Evolutionary conservation across 164 flowering plant species (phyloP).

Genomic region (Cinnamomum chago): DNA sequence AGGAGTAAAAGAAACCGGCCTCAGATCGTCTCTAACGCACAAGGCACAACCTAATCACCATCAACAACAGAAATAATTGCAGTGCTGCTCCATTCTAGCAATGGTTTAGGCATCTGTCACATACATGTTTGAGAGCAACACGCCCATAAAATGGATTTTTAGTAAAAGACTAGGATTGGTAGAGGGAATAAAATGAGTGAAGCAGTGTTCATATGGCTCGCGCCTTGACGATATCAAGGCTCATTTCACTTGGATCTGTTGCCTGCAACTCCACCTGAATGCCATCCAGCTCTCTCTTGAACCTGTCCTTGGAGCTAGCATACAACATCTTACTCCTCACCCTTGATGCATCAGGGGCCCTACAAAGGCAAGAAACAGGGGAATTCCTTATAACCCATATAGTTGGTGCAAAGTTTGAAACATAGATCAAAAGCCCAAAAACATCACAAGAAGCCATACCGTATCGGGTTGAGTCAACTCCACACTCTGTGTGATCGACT

Average conservation of each 20-base stretch:
- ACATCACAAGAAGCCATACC: no score
- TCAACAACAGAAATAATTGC: background rate
- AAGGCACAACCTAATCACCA: background rate
- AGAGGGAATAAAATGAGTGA: background rate
- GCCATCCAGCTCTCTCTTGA: slow-evolving; percentile 79
- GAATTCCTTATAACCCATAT: no score
- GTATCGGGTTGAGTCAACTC: no score
- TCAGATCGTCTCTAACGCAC: no score
- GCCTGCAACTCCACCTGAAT: slow-evolving; percentile 81
- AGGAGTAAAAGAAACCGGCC: no score
- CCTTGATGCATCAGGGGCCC: slow-evolving; percentile 66
- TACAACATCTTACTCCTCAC: slow-evolving; percentile 80
- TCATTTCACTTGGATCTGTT: slow-evolving; percentile 80
- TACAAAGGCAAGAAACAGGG: slow-evolving; percentile 9
- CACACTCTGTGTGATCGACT: no score
- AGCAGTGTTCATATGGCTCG: slow-evolving; percentile 28
- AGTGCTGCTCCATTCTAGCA: background rate
- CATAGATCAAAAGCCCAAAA: no score
- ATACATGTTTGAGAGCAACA: background rate
- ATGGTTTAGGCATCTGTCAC: background rate
- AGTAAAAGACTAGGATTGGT: background rate
- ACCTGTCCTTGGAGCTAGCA: slow-evolving; percentile 83
- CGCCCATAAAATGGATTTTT: background rate
- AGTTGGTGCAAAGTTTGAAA: no score
- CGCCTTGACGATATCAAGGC: slow-evolving; percentile 57